Evolutionary conservation across 305 asterid genomes (phyloP).

Genomic region (Fraxinus platypoda): DNA sequence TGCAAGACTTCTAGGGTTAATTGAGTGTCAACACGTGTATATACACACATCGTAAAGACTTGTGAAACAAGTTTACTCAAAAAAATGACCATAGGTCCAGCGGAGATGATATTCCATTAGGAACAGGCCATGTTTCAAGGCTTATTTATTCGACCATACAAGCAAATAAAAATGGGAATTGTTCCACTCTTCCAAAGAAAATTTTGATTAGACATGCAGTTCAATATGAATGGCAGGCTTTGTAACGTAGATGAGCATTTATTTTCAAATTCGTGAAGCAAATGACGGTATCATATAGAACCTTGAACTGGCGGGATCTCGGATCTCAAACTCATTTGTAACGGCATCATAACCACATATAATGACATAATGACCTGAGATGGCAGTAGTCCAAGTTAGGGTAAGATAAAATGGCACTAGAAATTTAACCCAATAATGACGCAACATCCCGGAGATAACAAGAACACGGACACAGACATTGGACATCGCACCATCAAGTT

Average conservation of each 20-base stretch:
- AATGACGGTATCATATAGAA: slow-evolving; percentile 21
- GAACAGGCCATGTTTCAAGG: not conserved
- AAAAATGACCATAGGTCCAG: not conserved
- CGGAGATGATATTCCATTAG: not conserved
- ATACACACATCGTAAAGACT: not conserved
- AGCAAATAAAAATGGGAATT: not conserved
- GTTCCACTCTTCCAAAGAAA: not conserved
- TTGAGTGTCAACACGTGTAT: not conserved
- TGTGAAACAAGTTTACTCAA: not conserved
- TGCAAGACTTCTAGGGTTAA: slow-evolving; percentile 25
- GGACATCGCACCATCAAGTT: slow-evolving; percentile 5
- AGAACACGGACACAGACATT: not conserved
- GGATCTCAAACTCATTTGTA: slow-evolving; percentile 85
- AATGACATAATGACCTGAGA: slow-evolving; percentile 80
- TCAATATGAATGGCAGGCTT: slow-evolving; percentile 1
- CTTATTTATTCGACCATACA: slow-evolving; percentile 4
- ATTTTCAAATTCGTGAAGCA: not conserved
- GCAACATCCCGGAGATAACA: not conserved
- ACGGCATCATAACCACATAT: slow-evolving; percentile 85
- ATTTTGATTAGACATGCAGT: not conserved
- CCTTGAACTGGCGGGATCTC: slow-evolving; percentile 98
- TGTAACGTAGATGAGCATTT: not conserved
- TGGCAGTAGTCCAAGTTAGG: slow-evolving; percentile 23
- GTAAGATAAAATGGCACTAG: not conserved
- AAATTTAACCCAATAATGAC: not conserved